Evolutionary conservation across 148 eudicot species (phyloP).

Genomic region (Euryodendron excelsum): DNA sequence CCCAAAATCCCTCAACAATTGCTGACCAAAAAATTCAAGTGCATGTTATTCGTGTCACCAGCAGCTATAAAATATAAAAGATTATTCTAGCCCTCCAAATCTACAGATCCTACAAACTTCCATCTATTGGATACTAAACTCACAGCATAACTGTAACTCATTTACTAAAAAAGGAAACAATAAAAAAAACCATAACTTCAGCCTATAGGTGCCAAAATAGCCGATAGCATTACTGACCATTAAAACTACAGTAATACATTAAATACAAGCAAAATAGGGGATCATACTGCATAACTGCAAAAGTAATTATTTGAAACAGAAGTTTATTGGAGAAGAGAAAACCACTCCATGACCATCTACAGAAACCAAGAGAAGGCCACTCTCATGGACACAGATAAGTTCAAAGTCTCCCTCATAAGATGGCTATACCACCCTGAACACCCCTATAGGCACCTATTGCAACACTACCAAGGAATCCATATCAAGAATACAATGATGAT

Average conservation of each 20-base stretch:
- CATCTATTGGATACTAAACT: neutral
- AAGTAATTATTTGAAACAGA: neutral
- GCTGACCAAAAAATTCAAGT: neutral
- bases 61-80: neutral
- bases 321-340: too few species aligned
- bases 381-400: neutral
- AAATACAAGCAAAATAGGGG: neutral
- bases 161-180: neutral
- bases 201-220: neutral
- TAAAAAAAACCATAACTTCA: too few species aligned
- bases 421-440: neutral
- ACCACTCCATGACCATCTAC: too few species aligned
- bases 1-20: constrained; percentile 2
- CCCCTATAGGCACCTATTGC: neutral
- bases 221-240: neutral
- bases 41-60: neutral
- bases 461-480: neutral
- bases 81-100: neutral
- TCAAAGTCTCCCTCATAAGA: neutral
- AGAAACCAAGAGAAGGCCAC: neutral
- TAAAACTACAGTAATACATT: neutral
- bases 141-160: neutral
- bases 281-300: too few species aligned
- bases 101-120: neutral
- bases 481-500: too few species aligned